Base-by-base conservation (phyloP, 441 rosid genomes). In the Eutrema salsugineum region DNA sequence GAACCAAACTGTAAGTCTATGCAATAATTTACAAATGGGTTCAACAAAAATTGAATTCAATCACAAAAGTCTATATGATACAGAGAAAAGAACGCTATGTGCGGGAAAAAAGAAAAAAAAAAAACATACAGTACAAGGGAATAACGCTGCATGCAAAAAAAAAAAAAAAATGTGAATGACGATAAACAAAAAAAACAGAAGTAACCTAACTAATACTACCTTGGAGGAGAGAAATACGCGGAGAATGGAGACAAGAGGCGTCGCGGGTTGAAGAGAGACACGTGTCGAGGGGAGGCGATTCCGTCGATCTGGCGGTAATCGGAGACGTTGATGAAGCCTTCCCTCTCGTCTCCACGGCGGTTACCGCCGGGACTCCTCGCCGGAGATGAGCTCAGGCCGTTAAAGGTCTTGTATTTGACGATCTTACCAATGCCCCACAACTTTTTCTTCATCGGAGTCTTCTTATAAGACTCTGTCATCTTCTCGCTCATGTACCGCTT, bases 341-440 rank as follows among this genome's bases (percentile, higher is more conserved):
- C 83, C 14, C 78, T 78, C 55, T 80, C 85, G 44, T 72, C 76
- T 17, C 7, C 36, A 6, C 68, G 74, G 53, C 46, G 30, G 14
- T 15, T 28, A 49, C 61, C 15, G 27, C 76, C 43, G 57, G 53
- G 19, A 14, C 61, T 36, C 30, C 71, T 75, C 36, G 40, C 71
- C 55, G 75, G 75, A 11, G 75, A 55, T 36, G 79, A 55, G 36
- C 58, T 60, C 7, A 76, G 30, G 20, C 87, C 87, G 55, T 83
- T 82, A 68, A 87, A 87, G 6, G 87, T 84, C 8, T 81, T 78
- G 60, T 75, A 83, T 61, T 71, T 86, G n/a, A 88, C 91, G 81
- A 93, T 36, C 82, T 83, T 90, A 60, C 89, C 78, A 40, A 77
- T 49, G 8, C 86, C 89, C 98, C 98, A 85, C 0, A 86, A 78